Evolutionary conservation across 352 stramenopile species (phyloP).

Genomic region (Phytopythium montanum): DNA sequence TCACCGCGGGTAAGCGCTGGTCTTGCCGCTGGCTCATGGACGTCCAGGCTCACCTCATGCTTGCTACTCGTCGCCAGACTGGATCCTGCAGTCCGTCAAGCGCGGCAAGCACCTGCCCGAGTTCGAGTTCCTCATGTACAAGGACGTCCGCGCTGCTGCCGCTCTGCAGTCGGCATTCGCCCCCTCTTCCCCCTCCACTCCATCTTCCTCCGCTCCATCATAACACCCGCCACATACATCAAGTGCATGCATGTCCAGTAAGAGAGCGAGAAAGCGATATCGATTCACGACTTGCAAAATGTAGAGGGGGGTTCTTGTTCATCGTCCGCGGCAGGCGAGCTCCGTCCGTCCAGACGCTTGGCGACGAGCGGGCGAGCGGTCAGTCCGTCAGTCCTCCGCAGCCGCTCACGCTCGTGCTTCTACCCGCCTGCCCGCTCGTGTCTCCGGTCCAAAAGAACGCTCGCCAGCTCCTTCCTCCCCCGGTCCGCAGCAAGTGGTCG

Average conservation of each 20-base stretch:
- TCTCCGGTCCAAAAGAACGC: background rate
- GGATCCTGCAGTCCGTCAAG: constrained; percentile 77
- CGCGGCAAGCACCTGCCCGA: constrained; percentile 54
- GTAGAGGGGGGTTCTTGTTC: constrained; percentile 33
- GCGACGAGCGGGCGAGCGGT: constrained; percentile 11
- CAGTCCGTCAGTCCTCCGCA: constrained; percentile 17
- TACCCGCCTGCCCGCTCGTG: background rate
- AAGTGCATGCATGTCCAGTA: constrained; percentile 9
- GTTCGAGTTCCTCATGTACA: constrained; percentile 77
- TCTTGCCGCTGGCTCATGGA: too few species aligned
- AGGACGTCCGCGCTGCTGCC: constrained; percentile 22
- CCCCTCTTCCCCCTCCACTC: background rate
- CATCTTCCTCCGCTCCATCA: background rate
- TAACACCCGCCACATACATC: background rate
- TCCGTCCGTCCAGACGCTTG: background rate
- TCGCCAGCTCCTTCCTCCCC: background rate
- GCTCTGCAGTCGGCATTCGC: constrained; percentile 20
- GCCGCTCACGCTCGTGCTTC: background rate
- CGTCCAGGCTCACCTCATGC: too few species aligned
- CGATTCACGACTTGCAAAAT: constrained; percentile 43
- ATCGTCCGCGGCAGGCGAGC: constrained; percentile 28
- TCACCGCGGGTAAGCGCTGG: constrained; percentile 41
- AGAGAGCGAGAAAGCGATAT: constrained; percentile 24
- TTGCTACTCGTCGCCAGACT: constrained; percentile 30
- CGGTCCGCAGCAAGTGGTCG: constrained; percentile 5